Conservation (phyloP, 371 early-diverging fungal genomes). For the Blastocladiella emersonii region DNA sequence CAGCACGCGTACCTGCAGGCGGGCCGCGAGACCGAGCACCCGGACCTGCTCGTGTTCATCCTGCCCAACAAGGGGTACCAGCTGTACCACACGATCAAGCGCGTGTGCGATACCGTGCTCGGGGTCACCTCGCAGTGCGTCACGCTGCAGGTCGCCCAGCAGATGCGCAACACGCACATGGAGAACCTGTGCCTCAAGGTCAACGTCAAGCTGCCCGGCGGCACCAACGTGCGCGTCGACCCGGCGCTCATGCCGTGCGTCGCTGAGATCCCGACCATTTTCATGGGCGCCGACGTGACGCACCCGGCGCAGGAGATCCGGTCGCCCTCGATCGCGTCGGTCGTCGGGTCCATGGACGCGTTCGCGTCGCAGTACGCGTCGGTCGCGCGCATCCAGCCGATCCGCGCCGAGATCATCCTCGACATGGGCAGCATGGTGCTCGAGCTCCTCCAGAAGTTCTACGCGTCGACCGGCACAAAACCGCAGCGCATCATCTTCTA, state of each 20-base stretch:
- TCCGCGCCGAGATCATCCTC: slow-evolving; percentile 74
- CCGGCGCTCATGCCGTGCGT: slow-evolving; percentile 42
- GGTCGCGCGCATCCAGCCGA: slow-evolving; percentile 64
- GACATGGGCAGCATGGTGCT: slow-evolving; percentile 67
- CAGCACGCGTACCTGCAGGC: slow-evolving; percentile 60
- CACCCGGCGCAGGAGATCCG: slow-evolving; percentile 60
- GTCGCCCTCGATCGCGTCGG: slow-evolving; percentile 76
- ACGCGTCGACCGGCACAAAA: slow-evolving; percentile 48
- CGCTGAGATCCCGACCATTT: slow-evolving; percentile 57
- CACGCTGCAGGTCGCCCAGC: slow-evolving; percentile 49
- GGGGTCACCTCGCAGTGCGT: slow-evolving; percentile 89
- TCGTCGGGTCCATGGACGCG: slow-evolving; percentile 64
- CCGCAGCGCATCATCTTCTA: slow-evolving; percentile 86
- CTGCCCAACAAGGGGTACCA: slow-evolving; percentile 37
- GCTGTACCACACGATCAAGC: slow-evolving; percentile 89
- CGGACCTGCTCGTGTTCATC: slow-evolving; percentile 68
- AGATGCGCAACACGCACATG: not conserved
- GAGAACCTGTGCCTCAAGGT: slow-evolving; percentile 70
- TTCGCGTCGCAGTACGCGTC: slow-evolving; percentile 75
- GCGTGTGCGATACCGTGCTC: slow-evolving; percentile 77
- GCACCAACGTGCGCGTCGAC: slow-evolving; percentile 17
- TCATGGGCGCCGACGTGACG: slow-evolving; percentile 94
- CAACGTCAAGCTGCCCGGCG: slow-evolving; percentile 45
- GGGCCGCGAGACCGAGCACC: slow-evolving; percentile 35
- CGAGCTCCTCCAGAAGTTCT: slow-evolving; percentile 67